These are phyloP conservation scores for Trichoderma reesei DNA, from an alignment of 495 filamentous ascomycete genomes.

Conservation along the genomic window DNA sequence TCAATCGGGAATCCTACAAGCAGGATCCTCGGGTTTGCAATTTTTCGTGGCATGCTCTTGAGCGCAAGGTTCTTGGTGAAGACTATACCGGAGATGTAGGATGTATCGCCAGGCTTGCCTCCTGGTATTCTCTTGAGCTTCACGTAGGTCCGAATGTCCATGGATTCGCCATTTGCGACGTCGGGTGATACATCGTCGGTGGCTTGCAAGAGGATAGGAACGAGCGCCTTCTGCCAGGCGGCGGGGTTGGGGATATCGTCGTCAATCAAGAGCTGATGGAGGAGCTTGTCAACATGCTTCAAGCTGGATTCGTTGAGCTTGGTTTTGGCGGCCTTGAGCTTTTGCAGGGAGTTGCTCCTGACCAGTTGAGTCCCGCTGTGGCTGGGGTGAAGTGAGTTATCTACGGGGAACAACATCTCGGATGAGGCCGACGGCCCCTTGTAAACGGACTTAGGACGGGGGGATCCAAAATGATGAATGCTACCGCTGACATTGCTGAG, in stretches of 20 bases:
- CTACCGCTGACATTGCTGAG: slow-evolving; percentile 63
- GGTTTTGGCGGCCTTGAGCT: slow-evolving; percentile 58
- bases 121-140: slow-evolving; percentile 95
- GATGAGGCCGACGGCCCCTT: slow-evolving; percentile 33
- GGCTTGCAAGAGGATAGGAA: slow-evolving; percentile 84
- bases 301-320: slow-evolving; percentile 81
- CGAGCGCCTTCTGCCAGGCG: slow-evolving; percentile 83
- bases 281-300: slow-evolving; percentile 74
- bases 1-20: slow-evolving; percentile 94
- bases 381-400: slow-evolving; percentile 19
- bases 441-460: slow-evolving; percentile 42
- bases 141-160: slow-evolving; percentile 97
- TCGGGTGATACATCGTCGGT: slow-evolving; percentile 93
- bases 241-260: slow-evolving; percentile 56
- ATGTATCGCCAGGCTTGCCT: slow-evolving; percentile 79
- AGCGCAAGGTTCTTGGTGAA: slow-evolving; percentile 95
- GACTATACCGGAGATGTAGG: slow-evolving; percentile 89
- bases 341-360: slow-evolving; percentile 77
- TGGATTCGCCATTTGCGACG: slow-evolving; percentile 79
- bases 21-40: slow-evolving; percentile 74
- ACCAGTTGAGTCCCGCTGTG: slow-evolving; percentile 50
- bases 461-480: slow-evolving; percentile 56
- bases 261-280: slow-evolving; percentile 75
- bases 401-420: slow-evolving; percentile 31
- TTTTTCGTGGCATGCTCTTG: slow-evolving; percentile 88